Conservation (phyloP, 2,329 filamentous ascomycete species). For the Chaetothyriales sp. region DNA sequence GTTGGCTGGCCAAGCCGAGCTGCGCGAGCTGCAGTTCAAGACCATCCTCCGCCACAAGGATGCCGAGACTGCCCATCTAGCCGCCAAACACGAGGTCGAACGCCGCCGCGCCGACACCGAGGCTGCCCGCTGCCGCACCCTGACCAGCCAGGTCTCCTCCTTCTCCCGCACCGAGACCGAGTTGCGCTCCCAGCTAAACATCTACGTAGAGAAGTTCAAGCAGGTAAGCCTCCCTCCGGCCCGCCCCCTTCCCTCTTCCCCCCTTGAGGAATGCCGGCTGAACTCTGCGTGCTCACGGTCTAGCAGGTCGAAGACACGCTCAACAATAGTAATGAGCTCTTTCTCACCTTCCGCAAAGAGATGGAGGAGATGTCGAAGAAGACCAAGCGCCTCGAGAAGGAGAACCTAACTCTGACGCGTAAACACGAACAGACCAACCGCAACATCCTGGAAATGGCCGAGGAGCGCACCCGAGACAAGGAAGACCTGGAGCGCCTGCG, state of each 20-base stretch:
- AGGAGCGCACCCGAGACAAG: conserved; percentile 67
- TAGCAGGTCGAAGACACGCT: conserved; percentile 90
- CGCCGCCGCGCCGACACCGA: conserved; percentile 79
- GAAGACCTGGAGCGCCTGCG: conserved; percentile 65
- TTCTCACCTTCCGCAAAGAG: conserved; percentile 92
- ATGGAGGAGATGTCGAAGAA: conserved; percentile 99
- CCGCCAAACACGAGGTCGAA: conserved; percentile 77
- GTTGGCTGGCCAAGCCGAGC: conserved; percentile 90
- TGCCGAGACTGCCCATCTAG: conserved; percentile 83
- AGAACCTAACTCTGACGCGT: conserved; percentile 78
- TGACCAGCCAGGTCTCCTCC: conserved; percentile 83
- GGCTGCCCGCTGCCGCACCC: conserved; percentile 61
- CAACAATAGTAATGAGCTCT: conserved; percentile 95
- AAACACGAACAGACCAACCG: conserved; percentile 89
- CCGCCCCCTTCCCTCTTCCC: conserved; percentile 17
- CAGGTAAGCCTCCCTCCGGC: conserved; percentile 60
- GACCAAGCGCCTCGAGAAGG: conserved; percentile 90
- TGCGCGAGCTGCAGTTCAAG: conserved; percentile 88
- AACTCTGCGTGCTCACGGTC: conserved; percentile 16
- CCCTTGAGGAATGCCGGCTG: conserved; percentile 15
- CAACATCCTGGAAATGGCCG: conserved; percentile 94
- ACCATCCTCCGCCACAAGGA: conserved; percentile 87
- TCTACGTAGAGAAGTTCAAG: conserved; percentile 99
- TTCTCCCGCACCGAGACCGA: conserved; percentile 95
- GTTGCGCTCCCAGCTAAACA: conserved; percentile 85